Evolutionary conservation across 441 rosid genomes (phyloP).

Genomic region (Eutrema salsugineum): DNA sequence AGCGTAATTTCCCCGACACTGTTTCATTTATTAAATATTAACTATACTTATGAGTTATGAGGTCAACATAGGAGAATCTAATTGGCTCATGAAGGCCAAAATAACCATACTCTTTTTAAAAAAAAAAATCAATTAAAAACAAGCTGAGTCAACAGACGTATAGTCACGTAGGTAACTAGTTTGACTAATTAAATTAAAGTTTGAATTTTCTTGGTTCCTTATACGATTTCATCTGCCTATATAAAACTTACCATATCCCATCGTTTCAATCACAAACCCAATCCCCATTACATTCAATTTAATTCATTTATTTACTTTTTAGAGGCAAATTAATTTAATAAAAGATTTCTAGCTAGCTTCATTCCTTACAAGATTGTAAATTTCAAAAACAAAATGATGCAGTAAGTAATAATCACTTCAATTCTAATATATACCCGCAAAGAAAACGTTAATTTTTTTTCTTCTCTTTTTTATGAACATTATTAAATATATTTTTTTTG

Average conservation of each 20-base stretch:
- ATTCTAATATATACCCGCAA: not conserved
- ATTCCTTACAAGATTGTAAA: not conserved
- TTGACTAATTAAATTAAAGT: slow-evolving; percentile 8
- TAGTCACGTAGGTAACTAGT: slow-evolving; percentile 9
- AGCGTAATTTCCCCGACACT: slow-evolving; percentile 14
- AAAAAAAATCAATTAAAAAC: not conserved
- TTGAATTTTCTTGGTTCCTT: slow-evolving; percentile 7
- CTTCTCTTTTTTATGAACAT: not conserved
- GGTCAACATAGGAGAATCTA: slow-evolving; percentile 1
- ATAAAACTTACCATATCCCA: not conserved
- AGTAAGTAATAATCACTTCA: slow-evolving; percentile 2
- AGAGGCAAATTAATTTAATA: not conserved
- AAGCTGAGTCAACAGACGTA: slow-evolving; percentile 1
- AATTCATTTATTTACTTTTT: not conserved
- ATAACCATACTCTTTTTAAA: not conserved
- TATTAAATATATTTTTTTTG: not conserved
- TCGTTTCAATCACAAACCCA: not conserved
- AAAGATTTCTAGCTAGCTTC: not conserved
- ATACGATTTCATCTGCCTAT: slow-evolving; percentile 4
- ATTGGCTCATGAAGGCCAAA: not conserved
- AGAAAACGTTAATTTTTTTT: not conserved
- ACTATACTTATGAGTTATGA: not conserved
- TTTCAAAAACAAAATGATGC: slow-evolving; percentile 8
- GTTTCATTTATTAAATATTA: not conserved
- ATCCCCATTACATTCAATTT: not conserved